These are phyloP conservation scores for Grifola frondosa DNA, from an alignment of 1,284 basidiomycete genomes.

Conservation along the genomic window DNA sequence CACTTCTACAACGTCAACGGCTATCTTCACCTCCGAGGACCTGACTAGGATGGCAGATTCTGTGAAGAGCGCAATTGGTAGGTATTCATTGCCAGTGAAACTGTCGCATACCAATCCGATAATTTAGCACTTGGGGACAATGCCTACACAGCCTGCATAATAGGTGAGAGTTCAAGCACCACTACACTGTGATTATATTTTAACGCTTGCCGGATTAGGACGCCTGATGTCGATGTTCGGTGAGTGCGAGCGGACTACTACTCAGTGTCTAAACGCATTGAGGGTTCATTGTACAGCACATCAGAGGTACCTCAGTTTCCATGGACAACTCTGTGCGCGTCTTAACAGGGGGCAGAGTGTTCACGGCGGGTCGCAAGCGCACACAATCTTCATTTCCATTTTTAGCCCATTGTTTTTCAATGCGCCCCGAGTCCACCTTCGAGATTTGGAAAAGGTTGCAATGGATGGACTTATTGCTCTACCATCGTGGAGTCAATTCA, in stretches of 20 bases:
- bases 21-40: slow-evolving; percentile 39
- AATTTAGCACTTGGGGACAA: slow-evolving; percentile 12
- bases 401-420: slow-evolving; percentile 43
- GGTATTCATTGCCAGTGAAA: too few species aligned
- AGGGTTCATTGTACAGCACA: slow-evolving; percentile 33
- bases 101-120: too few species aligned
- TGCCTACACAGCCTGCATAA: slow-evolving; percentile 35
- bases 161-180: slow-evolving; percentile 33
- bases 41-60: slow-evolving; percentile 26
- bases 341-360: slow-evolving; percentile 46
- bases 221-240: slow-evolving; percentile 49
- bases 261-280: too few species aligned
- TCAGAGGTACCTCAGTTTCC: slow-evolving; percentile 48
- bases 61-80: slow-evolving; percentile 38
- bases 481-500: slow-evolving; percentile 39
- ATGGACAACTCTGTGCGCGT: slow-evolving; percentile 54
- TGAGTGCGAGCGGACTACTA: too few species aligned
- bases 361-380: slow-evolving; percentile 27
- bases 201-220: too few species aligned
- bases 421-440: slow-evolving; percentile 42
- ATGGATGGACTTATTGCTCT: slow-evolving; percentile 41
- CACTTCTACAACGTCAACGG: slow-evolving; percentile 44
- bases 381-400: slow-evolving; percentile 34
- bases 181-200: too few species aligned
- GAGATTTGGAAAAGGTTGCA: slow-evolving; percentile 40